Evolutionary conservation across 2,329 filamentous ascomycete genomes (phyloP), one percentile per base, ranked within the genome.

Genomic region (Nothomitra cinnamomea): DNA sequence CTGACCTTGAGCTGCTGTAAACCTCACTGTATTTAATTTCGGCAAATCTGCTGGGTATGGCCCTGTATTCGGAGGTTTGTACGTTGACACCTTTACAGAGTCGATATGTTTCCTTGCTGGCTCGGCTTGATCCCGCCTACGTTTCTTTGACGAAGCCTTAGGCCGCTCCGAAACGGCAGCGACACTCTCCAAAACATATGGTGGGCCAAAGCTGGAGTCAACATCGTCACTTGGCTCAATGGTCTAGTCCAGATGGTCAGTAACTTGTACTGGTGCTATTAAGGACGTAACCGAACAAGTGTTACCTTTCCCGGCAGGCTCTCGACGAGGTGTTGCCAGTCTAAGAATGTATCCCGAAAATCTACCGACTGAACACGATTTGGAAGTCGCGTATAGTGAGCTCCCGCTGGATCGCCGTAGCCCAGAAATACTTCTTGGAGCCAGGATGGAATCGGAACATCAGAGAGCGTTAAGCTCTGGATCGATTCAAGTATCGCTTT

Each of bases 371-470:
- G 80, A 58, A 94, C 73, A 55, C 82, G 78, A 64, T 87, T 92
- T 1, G 85, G 70, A 15, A 98, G 70, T 51, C 87, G 82, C 58
- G 85, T 87, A 69, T 94, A 95, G 21, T 80, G 85, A 35, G 92
- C 92, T 55, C 85, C 83, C 28, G 87, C 78, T 55, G 92, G 90
- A 66, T 98, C 89, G 48, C 92, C 92, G 65, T 94, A 96, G 2
- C 92, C 92, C n/a, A 98, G 72, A 66, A 96, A 98, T 8, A 96
- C 90, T 60, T 96, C 92, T 62, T 95, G 87, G 43, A 98, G 74
- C 92, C 92, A 98, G 1, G 82, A 78, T 13, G 92, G 88, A 53
- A 96, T 74, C 5, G 86, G 85, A 19, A 90, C 82, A 60, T 94
- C 86, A 0, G 88, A 88, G 35, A 94, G 73, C 1, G 87, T 84